Conservation (phyloP, 2,329 filamentous ascomycete species). For the Colletotrichum higginsianum region DNA sequence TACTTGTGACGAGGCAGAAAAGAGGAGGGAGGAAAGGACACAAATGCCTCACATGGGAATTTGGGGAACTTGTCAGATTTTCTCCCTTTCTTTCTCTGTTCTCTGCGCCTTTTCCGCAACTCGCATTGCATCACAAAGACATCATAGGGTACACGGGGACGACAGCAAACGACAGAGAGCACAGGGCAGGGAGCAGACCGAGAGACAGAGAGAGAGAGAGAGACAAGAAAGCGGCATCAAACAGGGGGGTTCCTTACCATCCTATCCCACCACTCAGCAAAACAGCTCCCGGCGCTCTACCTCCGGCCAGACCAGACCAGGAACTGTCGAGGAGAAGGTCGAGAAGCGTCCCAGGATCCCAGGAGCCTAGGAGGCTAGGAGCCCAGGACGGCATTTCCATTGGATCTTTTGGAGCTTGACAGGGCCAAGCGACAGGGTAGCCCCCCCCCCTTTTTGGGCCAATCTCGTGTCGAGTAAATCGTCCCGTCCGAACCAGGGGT, state of each 20-base stretch:
- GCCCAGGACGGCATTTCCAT: neutral
- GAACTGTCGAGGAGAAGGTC: neutral
- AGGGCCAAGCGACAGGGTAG: neutral
- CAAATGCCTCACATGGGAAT: too few species aligned
- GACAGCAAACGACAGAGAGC: conserved; percentile 12
- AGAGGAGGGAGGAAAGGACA: too few species aligned
- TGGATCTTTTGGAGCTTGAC: conserved; percentile 4
- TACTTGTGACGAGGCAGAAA: too few species aligned
- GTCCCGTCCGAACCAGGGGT: conserved; percentile 32
- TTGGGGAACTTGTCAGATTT: conserved; percentile 6
- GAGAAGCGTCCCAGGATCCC: neutral
- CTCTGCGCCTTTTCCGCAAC: too few species aligned
- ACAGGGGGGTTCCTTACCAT: neutral
- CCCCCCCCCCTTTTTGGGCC: neutral
- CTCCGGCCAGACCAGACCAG: conserved; percentile 10
- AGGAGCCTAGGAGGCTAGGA: neutral
- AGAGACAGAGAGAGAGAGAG: neutral
- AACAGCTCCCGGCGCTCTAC: neutral
- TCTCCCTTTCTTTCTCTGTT: neutral
- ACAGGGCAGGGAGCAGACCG: conserved; percentile 4
- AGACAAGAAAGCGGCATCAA: neutral
- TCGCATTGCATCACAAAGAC: conserved; percentile 34
- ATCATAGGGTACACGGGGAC: conserved; percentile 33
- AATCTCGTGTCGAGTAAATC: conserved; percentile 19
- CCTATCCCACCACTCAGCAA: neutral